Base-by-base conservation (phyloP, 768 basidiomycete species). In the Lanmaoa pseudosensibilis region DNA sequence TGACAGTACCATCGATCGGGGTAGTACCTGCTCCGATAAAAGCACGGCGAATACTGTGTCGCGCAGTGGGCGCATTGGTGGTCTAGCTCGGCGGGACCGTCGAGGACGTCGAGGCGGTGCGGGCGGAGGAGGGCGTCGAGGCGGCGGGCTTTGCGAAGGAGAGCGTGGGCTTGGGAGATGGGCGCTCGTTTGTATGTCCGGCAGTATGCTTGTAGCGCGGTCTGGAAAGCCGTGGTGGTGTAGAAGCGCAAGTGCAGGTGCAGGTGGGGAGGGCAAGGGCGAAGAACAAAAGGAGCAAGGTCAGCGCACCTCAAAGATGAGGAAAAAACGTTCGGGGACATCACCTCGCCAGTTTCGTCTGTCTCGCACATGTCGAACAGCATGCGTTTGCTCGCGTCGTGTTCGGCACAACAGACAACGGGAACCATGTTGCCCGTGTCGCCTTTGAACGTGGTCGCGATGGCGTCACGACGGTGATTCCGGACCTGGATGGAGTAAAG, bases 191-290 rank as follows among this genome's bases (percentile, higher is more conserved):
- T 98, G 78, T 94, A 95, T 12, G 83, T 80, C 57, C 83, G 83
- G 51, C 87, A 88, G 69, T 91, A 98, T 13, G 91, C 85, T 73
- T 97, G 93, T 19, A 98, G 80, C 0, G 93, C 90, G 11, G 92
- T 93, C 94, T 97, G 61, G 30, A 50, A 38, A 21, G 27, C 18
- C 39, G 15, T 9, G 12, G 33, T 15, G 39, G n/a, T 9, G 25
- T 7, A 7, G 15, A 16, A 15, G 16, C 6, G 33, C 19, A 9
- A 21, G 25, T 25, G 25, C 25, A 25, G 5, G 25, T 25, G n/a
- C n/a, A n/a, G n/a, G n/a, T n/a, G 25, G 25, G 25, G 5, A 25
- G 18, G 5, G 16, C 36, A 13, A 36, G 7, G 21, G 9, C 1
- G 15, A 25, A n/a, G 2, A 18, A 46, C n/a, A 25, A 12, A 36